Percentiles rank a stretch among this genome's conserved stretches.
Conservation (phyloP, 1,284 basidiomycete genomes). For the Cerrena zonata region DNA sequence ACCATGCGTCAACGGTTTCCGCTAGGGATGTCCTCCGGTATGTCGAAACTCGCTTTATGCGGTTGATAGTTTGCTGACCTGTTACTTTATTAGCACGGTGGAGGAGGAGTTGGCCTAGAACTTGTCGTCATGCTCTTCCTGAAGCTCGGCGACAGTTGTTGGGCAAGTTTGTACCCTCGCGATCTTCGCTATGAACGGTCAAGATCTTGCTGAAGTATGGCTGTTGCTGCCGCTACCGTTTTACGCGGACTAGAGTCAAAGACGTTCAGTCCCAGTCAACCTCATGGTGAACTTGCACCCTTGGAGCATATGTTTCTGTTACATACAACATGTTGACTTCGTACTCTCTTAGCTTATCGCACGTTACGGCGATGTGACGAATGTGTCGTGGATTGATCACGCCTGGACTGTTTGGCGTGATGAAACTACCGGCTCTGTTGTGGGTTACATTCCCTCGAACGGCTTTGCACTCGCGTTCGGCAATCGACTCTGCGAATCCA, state of each 20-base stretch:
- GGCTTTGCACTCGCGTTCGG: conserved; percentile 42
- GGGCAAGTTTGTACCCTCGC: conserved; percentile 61
- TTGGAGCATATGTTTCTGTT: conserved; percentile 24
- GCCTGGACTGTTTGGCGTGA: conserved; percentile 51
- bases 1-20: conserved; percentile 59
- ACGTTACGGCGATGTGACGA: conserved; percentile 50
- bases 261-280: conserved; percentile 24
- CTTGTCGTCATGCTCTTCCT: conserved; percentile 62
- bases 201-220: conserved; percentile 23
- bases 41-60: conserved; percentile 8
- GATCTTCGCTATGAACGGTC: conserved; percentile 38
- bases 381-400: conserved; percentile 50
- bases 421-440: conserved; percentile 38
- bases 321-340: background rate
- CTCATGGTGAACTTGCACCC: conserved; percentile 27
- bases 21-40: conserved; percentile 57
- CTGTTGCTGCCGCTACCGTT: conserved; percentile 24
- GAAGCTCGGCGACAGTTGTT: conserved; percentile 58
- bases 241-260: conserved; percentile 27
- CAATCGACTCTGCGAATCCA: conserved; percentile 42
- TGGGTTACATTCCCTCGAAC: conserved; percentile 38
- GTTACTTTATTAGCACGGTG: conserved; percentile 20
- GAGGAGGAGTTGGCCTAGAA: conserved; percentile 45
- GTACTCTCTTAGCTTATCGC: conserved; percentile 37
- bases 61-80: background rate